Percentiles rank a stretch among this genome's conserved stretches.
These are phyloP conservation scores for Trichoderma endophyticum DNA, from an alignment of 2,329 filamentous ascomycete genomes.

Conservation along the genomic window DNA sequence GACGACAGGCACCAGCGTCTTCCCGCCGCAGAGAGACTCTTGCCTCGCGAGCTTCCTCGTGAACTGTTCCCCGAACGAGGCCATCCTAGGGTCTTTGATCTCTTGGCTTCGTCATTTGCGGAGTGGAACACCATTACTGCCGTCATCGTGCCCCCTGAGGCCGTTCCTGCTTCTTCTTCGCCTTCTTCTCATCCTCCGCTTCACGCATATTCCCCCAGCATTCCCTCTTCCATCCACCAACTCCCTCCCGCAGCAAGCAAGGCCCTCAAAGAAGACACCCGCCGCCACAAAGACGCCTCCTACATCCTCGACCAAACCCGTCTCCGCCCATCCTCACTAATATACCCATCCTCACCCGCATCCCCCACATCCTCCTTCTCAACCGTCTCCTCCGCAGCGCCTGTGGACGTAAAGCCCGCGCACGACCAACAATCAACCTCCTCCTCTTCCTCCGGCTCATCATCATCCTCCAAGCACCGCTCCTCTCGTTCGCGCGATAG, in stretches of 20 bases:
- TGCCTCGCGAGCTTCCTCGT: conserved; percentile 63
- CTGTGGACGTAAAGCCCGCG: neutral
- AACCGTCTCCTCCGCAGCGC: neutral
- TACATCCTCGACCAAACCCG: conserved; percentile 1
- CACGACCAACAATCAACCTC: neutral
- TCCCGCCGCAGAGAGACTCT: conserved; percentile 27
- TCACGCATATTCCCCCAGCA: neutral
- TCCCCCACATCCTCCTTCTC: neutral
- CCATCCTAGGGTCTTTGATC: conserved; percentile 55
- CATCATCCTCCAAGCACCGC: neutral
- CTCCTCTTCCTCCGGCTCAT: neutral
- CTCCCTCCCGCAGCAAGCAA: conserved; percentile 8
- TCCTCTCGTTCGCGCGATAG: neutral
- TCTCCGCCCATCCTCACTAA: neutral
- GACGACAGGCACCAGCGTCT: conserved; percentile 24
- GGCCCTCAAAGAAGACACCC: conserved; percentile 11
- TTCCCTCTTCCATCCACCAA: neutral
- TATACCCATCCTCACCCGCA: neutral
- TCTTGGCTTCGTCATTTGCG: conserved; percentile 37
- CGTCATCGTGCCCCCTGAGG: neutral
- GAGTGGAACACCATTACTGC: conserved; percentile 7
- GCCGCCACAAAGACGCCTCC: conserved; percentile 12
- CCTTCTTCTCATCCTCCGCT: neutral
- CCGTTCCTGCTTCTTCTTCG: neutral
- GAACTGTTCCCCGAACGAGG: conserved; percentile 63